Evolutionary conservation across 495 filamentous ascomycete species (phyloP), one percentile per base, ranked within the genome.

Genomic region (Daldinia childiae): DNA sequence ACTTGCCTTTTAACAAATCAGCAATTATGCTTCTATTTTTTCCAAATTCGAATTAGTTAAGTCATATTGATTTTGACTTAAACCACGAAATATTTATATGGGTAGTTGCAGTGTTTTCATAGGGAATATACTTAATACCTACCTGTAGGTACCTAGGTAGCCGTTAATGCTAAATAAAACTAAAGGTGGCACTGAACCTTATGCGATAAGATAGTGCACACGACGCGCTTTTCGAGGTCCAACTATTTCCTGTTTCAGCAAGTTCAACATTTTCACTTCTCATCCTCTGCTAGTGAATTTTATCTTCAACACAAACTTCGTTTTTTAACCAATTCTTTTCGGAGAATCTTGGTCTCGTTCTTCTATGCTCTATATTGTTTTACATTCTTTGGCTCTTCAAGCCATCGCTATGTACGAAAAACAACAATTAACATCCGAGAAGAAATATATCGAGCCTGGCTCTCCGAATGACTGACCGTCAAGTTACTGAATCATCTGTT

Each of bases 381-480:
- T 43, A 34, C 62, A 24, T 54, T 29, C 29, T 8, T 48, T 67
- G 63, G 62, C 63, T 67, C 27, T 52, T 36, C 21, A 56, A 71
- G 54, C 50, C 54, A 62, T 67, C 67, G 75, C 63, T 64, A 78
- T 76, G 76, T 75, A 73, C 71, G 52, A 50, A 27, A 66, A 52
- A 64, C 32, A 55, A 67, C 71, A 43, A 24, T 19, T 43, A 58
- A 29, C 45, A 70, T 63, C 43, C 39, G 58, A 70, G 43, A 72
- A 43, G 26, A 75, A 58, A 71, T 69, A 38, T 58, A 72, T 68
- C 64, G 69, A 76, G 62, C 66, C 66, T 51, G 30, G 71, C 71
- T 69, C 73, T 74, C 76, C 74, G 76, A 72, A 78, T 78, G 76
- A 78, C 76, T 78, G 76, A 78, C 72, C 76, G 74, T 58, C 74